phyloP scores from a whole-genome alignment of 1,284 basidiomycete species.

The Leccinum subspadiceum region DNA sequence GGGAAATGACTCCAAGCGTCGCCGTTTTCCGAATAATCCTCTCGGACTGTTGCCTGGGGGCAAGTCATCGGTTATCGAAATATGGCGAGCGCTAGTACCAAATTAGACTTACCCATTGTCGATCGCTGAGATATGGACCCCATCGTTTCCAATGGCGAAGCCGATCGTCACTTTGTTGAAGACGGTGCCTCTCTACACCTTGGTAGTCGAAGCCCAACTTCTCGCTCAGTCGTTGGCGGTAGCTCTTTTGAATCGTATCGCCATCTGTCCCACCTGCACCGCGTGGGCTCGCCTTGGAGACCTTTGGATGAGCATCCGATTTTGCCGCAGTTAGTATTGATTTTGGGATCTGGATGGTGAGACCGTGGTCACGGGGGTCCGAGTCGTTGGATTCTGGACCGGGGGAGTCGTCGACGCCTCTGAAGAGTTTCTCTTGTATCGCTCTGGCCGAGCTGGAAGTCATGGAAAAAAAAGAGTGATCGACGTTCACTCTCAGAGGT shows the following conservation, averaged over 20 bases:
- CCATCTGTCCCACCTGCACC: slow-evolving; percentile 26
- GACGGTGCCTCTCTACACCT: slow-evolving; percentile 67
- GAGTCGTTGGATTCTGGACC: slow-evolving; percentile 26
- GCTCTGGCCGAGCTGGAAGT: slow-evolving; percentile 50
- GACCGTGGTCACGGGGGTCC: slow-evolving; percentile 37
- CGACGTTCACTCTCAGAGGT: neutral
- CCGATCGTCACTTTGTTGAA: slow-evolving; percentile 67
- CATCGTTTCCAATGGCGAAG: slow-evolving; percentile 94
- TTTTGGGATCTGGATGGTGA: slow-evolving; percentile 83
- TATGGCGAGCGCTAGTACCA: neutral
- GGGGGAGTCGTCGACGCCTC: slow-evolving; percentile 38
- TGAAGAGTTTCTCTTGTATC: slow-evolving; percentile 77
- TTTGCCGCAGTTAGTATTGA: slow-evolving; percentile 31
- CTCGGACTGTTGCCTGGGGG: slow-evolving; percentile 87
- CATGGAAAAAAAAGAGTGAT: slow-evolving; percentile 21
- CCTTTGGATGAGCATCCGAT: slow-evolving; percentile 42
- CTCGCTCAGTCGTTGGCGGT: slow-evolving; percentile 61
- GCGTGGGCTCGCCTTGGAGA: slow-evolving; percentile 39
- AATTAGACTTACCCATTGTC: slow-evolving; percentile 81
- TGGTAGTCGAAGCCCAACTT: slow-evolving; percentile 59
- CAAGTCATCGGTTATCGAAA: slow-evolving; percentile 10
- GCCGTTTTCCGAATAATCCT: slow-evolving; percentile 95
- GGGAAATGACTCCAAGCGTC: slow-evolving; percentile 99
- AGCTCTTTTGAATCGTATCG: slow-evolving; percentile 34
- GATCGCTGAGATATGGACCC: slow-evolving; percentile 96